A percentile compares a stretch with the other conserved stretches of the same genome.
Evolutionary conservation across 2,329 filamentous ascomycete species (phyloP).

Genomic region (Alternaria conjuncta): DNA sequence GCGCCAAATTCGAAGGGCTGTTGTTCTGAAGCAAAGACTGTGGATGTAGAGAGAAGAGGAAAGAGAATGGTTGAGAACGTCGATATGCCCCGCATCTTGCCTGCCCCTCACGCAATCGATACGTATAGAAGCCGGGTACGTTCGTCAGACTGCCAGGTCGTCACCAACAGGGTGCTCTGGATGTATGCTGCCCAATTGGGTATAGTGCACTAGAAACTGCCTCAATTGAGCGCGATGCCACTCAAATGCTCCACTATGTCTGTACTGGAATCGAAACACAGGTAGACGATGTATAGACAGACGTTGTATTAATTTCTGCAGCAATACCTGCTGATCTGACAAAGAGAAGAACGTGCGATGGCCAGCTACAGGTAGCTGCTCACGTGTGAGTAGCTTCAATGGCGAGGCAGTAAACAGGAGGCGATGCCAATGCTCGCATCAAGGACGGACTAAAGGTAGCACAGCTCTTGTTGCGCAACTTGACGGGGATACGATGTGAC

Average conservation of each 20-base stretch:
- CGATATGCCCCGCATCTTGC: constrained; percentile 35
- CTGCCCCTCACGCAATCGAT: constrained; percentile 12
- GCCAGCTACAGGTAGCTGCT: not conserved
- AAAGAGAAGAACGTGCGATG: not conserved
- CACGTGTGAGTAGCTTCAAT: not conserved
- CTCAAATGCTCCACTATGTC: not conserved
- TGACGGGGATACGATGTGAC: not conserved
- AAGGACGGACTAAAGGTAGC: too few species aligned
- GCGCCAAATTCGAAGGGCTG: constrained; percentile 44
- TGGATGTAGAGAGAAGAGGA: constrained; percentile 17
- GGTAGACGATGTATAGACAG: not conserved
- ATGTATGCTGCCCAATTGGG: constrained; percentile 21
- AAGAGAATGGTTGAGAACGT: constrained; percentile 19
- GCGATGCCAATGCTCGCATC: not conserved
- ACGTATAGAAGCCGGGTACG: constrained; percentile 4
- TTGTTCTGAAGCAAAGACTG: constrained; percentile 36
- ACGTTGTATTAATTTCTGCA: not conserved
- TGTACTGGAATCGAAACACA: not conserved
- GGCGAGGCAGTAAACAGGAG: not conserved
- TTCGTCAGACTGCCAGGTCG: constrained; percentile 23
- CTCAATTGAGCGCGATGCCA: constrained; percentile 38
- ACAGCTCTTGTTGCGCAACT: not conserved
- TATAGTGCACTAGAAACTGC: constrained; percentile 30
- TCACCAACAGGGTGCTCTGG: constrained; percentile 42
- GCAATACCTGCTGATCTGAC: not conserved